Percentiles rank a stretch among this genome's conserved stretches.
phyloP scores from a whole-genome alignment of 768 basidiomycete species.

The Boletus reticuloceps region DNA sequence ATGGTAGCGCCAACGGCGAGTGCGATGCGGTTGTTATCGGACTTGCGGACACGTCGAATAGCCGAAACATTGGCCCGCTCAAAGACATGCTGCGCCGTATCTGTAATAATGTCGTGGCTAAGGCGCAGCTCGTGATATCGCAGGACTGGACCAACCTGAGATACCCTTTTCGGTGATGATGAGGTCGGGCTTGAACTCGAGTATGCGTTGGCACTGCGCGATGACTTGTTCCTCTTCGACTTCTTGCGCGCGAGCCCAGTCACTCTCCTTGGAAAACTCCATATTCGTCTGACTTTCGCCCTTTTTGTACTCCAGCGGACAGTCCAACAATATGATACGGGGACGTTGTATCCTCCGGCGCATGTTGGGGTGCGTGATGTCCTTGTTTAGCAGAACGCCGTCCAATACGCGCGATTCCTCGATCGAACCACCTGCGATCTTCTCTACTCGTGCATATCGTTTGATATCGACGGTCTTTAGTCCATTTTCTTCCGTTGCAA shows the following conservation, averaged over 20 bases:
- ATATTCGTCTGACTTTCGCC: conserved; percentile 98
- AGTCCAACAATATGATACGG: conserved; percentile 85
- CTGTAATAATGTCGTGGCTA: conserved; percentile 37
- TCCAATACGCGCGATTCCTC: conserved; percentile 84
- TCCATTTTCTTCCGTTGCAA: conserved; percentile 72
- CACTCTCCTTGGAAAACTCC: conserved; percentile 93
- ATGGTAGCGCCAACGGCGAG: conserved; percentile 95
- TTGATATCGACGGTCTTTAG: conserved; percentile 95
- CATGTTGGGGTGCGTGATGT: conserved; percentile 98
- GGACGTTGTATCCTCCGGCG: conserved; percentile 86
- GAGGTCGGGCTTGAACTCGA: conserved; percentile 94
- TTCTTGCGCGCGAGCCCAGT: conserved; percentile 89
- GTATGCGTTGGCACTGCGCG: conserved; percentile 72
- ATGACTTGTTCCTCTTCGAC: conserved; percentile 99
- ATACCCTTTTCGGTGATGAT: conserved; percentile 98
- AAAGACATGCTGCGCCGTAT: conserved; percentile 91
- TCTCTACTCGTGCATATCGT: conserved; percentile 96
- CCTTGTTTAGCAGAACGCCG: conserved; percentile 98
- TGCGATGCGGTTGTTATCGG: conserved; percentile 98
- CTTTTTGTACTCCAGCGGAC: conserved; percentile 98
- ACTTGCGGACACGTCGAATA: conserved; percentile 93
- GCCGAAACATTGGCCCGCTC: conserved; percentile 88
- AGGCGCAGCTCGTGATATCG: background rate
- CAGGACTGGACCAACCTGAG: conserved; percentile 58
- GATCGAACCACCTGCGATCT: conserved; percentile 96